Evolutionary conservation across 192 early-diverging fungal genomes (phyloP).

Genomic region (Backusella mclennaniae): DNA sequence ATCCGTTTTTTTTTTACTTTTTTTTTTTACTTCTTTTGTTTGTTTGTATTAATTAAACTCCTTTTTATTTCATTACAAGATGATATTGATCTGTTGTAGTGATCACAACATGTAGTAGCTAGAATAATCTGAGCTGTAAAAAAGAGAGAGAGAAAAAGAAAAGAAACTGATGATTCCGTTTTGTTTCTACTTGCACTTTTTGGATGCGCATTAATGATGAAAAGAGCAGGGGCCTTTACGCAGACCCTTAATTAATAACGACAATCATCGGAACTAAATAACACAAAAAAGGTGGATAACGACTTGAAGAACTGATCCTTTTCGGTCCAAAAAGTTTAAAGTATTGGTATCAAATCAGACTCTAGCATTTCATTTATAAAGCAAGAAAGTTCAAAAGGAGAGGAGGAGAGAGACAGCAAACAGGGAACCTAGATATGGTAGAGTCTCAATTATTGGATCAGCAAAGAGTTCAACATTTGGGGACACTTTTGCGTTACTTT

Average conservation of each 20-base stretch:
- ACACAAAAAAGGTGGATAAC: not conserved
- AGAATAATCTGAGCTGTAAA: not conserved
- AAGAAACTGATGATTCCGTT: not conserved
- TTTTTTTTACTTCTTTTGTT: not conserved
- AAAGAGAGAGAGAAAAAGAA: not conserved
- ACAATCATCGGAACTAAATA: not conserved
- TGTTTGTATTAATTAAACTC: not conserved
- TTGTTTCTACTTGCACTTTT: not conserved
- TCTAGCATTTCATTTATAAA: not conserved
- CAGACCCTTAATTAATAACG: not conserved
- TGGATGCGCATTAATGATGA: not conserved
- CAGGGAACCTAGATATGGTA: not conserved
- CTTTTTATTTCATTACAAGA: not conserved
- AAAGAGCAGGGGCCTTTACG: not conserved
- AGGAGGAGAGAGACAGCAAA: not conserved
- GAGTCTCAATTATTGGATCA: conserved; percentile 6
- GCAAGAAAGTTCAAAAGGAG: not conserved
- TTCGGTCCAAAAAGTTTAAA: not conserved
- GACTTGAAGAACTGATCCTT: not conserved
- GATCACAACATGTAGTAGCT: not conserved
- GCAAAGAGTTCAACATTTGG: not conserved
- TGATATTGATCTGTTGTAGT: not conserved
- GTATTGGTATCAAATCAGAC: not conserved
- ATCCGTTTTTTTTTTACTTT: not conserved
- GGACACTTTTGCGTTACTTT: conserved; percentile 2